These are phyloP conservation scores for Flaveria ramosissima DNA, from an alignment of 129 eudicot genomes.

Conservation along the genomic window DNA sequence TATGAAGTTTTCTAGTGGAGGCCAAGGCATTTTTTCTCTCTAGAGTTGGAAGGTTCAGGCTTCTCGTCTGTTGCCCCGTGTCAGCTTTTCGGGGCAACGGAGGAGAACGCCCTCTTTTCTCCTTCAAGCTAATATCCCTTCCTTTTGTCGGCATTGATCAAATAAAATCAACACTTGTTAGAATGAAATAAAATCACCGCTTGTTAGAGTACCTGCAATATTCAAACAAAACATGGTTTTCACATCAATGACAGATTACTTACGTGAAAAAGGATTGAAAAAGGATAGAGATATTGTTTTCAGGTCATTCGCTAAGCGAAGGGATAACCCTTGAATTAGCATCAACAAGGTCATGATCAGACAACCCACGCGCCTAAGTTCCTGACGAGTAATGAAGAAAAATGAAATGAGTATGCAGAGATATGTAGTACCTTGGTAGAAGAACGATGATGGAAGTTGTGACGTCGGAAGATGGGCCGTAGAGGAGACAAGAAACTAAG, in stretches of 20 bases:
- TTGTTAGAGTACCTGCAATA: slow-evolving; percentile 27
- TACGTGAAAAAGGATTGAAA: background rate
- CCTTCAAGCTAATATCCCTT: slow-evolving; percentile 31
- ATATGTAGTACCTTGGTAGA: slow-evolving; percentile 23
- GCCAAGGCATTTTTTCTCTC: slow-evolving; percentile 26
- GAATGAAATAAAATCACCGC: slow-evolving; percentile 2
- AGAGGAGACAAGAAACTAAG: slow-evolving; percentile 35
- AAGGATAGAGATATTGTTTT: background rate
- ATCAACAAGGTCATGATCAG: too few species aligned
- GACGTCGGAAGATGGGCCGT: slow-evolving; percentile 33
- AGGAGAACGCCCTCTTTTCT: slow-evolving; percentile 52
- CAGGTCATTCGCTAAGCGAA: background rate
- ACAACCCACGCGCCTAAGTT: too few species aligned
- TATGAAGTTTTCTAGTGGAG: slow-evolving; percentile 27
- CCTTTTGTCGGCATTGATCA: slow-evolving; percentile 30
- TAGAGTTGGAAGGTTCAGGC: slow-evolving; percentile 12
- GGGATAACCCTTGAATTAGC: too few species aligned
- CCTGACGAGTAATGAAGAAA: too few species aligned
- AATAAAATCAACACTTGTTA: background rate
- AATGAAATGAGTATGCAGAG: background rate
- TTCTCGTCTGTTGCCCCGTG: background rate
- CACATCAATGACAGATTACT: background rate
- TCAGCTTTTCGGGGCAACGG: slow-evolving; percentile 19
- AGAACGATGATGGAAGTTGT: slow-evolving; percentile 34
- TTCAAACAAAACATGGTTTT: slow-evolving; percentile 4